Evolutionary conservation across 495 filamentous ascomycete genomes (phyloP), one percentile per base, ranked within the genome.

Genomic region (Chaetomium fimeti): DNA sequence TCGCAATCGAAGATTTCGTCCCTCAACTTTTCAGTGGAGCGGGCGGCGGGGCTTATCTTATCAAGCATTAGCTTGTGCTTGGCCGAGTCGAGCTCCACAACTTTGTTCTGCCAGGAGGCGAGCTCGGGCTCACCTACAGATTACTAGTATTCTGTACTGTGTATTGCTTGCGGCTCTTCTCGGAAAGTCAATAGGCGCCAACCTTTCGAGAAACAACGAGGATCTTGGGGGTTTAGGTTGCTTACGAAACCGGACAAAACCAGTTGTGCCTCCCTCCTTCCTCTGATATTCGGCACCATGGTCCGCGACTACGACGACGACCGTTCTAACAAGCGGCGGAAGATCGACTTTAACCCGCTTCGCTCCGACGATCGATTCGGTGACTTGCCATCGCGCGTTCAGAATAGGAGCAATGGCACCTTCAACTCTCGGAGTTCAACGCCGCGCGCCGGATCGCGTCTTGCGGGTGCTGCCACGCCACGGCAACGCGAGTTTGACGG

Each of bases 321-420:
- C 68, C 71, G 74, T 55, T 86, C 82, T 63, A 84, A 79, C 13
- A 89, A 89, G 74, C 77, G 87, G 71, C 79, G 87, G 15, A 87
- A 82, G 71, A 67, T 89, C 5, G 84, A 89, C 60, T 83, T 82
- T 56, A 84, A 82, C 65, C 82, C 82, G 12, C 71, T 84, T 2
- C 77, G 82, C 62, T 79, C 76, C 54, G 80, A 84, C 53, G 83
- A 88, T 60, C 78, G 82, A 20, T 88, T 86, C 66, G 79, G 78
- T 20, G 81, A 84, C 55, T 80, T 83, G 61, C 85, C 85, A 27
- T 82, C 78, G 0, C 78, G 79, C 32, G 22, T 64, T 18, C 72
- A 67, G 24, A 72, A 73, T 68, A 67, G 68, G 36, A 73, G 69
- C 62, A 68, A 75, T 66, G 71, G 70, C 59, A 57, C 66, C 49